Evolutionary conservation across 441 rosid species (phyloP).

Genomic region (Flueggea neowawraea): DNA sequence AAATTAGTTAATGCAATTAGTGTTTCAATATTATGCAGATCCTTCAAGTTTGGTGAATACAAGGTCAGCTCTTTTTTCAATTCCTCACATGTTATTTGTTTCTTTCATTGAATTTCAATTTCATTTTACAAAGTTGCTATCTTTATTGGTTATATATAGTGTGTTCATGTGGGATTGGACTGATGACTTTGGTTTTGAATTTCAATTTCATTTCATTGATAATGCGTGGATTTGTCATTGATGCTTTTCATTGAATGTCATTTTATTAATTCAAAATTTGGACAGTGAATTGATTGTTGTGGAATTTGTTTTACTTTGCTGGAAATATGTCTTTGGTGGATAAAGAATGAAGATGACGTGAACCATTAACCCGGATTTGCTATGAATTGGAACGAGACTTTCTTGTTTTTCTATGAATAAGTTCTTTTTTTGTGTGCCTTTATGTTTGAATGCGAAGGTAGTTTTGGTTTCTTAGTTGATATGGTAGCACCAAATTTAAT

Average conservation of each 20-base stretch:
- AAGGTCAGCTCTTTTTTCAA: conserved; percentile 6
- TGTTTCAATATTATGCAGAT: conserved; percentile 4
- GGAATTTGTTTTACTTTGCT: background rate
- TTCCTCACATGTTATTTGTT: conserved; percentile 1
- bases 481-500: too few species aligned
- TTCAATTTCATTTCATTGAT: background rate
- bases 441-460: too few species aligned
- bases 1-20: background rate
- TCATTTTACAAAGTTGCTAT: background rate
- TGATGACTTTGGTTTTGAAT: background rate
- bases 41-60: background rate
- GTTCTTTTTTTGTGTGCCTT: too few species aligned
- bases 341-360: background rate
- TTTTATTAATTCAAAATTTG: background rate
- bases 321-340: background rate
- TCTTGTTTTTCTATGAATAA: background rate
- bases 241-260: background rate
- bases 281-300: background rate
- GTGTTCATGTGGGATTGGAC: background rate
- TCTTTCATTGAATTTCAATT: background rate
- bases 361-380: background rate
- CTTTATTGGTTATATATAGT: background rate
- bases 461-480: too few species aligned
- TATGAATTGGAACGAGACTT: background rate
- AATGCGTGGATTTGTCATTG: background rate